Evolutionary conservation across 768 basidiomycete genomes (phyloP).

Genomic region (Auricularia sp.): DNA sequence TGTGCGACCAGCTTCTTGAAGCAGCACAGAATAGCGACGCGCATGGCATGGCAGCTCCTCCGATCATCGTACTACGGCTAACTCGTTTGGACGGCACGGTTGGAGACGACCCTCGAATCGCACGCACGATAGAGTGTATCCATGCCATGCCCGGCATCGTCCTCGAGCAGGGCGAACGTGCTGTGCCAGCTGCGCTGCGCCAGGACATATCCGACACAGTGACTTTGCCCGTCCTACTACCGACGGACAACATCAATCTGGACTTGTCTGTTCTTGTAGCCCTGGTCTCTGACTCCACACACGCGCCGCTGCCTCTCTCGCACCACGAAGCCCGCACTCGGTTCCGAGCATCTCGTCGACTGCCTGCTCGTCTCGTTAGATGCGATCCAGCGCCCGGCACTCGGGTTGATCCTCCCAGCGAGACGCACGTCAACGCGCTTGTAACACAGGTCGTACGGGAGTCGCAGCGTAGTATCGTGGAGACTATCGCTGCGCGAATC

Average conservation of each 20-base stretch:
- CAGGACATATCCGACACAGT: constrained; percentile 3
- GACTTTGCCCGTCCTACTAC: constrained; percentile 22
- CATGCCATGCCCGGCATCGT: constrained; percentile 47
- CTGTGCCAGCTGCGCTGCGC: constrained; percentile 4
- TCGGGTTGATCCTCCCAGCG: constrained; percentile 8
- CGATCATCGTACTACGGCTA: constrained; percentile 49
- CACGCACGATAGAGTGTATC: constrained; percentile 44
- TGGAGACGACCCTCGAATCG: constrained; percentile 44
- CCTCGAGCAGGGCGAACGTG: constrained; percentile 57
- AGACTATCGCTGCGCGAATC: constrained; percentile 14
- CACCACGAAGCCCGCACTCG: constrained; percentile 48
- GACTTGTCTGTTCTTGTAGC: constrained; percentile 82
- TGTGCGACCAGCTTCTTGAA: constrained; percentile 54
- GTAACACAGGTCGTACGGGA: constrained; percentile 67
- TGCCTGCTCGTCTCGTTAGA: background rate
- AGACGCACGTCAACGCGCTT: constrained; percentile 52
- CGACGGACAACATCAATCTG: constrained; percentile 58
- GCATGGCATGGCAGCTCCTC: constrained; percentile 25
- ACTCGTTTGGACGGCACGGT: constrained; percentile 48
- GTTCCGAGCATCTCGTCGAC: constrained; percentile 26
- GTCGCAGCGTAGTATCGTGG: constrained; percentile 40
- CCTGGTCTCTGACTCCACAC: constrained; percentile 71
- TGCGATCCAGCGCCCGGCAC: constrained; percentile 9
- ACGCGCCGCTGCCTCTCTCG: constrained; percentile 50
- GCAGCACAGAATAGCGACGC: constrained; percentile 54